Conservation (phyloP, 2,329 filamentous ascomycete species). For the Fusarium redolens region DNA sequence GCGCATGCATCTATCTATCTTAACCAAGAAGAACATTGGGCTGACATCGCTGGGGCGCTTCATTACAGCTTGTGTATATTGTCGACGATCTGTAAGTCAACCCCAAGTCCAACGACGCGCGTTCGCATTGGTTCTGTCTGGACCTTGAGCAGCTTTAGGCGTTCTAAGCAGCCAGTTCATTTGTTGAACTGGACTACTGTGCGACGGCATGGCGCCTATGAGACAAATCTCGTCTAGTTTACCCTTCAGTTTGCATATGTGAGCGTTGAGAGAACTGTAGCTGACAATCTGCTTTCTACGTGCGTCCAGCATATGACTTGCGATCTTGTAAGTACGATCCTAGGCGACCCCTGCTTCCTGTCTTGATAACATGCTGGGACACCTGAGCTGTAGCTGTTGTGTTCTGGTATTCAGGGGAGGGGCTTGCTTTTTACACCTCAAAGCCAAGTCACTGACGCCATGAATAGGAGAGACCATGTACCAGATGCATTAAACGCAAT, state of each 20-base stretch:
- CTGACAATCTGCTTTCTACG: conserved; percentile 43
- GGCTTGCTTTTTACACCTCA: conserved; percentile 26
- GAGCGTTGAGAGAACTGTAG: conserved; percentile 34
- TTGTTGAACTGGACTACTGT: conserved; percentile 27
- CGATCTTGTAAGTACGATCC: conserved; percentile 77
- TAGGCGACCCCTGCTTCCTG: conserved; percentile 40
- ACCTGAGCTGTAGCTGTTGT: conserved; percentile 23
- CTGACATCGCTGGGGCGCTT: conserved; percentile 50
- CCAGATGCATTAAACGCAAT: conserved; percentile 96
- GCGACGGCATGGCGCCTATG: conserved; percentile 29
- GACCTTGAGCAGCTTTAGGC: conserved; percentile 22
- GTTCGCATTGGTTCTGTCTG: conserved; percentile 35
- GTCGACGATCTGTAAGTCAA: conserved; percentile 86
- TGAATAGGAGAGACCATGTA: conserved; percentile 89
- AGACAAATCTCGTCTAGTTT: conserved; percentile 17
- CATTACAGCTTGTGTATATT: conserved; percentile 82
- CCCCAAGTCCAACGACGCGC: conserved; percentile 44
- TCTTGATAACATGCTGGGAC: conserved; percentile 16
- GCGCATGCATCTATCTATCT: conserved; percentile 22
- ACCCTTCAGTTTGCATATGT: conserved; percentile 23
- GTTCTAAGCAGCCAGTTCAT: conserved; percentile 26
- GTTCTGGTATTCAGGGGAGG: conserved; percentile 8
- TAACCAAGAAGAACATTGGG: conserved; percentile 42
- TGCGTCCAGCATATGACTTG: conserved; percentile 84
- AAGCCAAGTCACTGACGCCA: conserved; percentile 43